These are phyloP conservation scores for Coemansia sp. DNA, from an alignment of 192 early-diverging fungal species.

Conservation along the genomic window DNA sequence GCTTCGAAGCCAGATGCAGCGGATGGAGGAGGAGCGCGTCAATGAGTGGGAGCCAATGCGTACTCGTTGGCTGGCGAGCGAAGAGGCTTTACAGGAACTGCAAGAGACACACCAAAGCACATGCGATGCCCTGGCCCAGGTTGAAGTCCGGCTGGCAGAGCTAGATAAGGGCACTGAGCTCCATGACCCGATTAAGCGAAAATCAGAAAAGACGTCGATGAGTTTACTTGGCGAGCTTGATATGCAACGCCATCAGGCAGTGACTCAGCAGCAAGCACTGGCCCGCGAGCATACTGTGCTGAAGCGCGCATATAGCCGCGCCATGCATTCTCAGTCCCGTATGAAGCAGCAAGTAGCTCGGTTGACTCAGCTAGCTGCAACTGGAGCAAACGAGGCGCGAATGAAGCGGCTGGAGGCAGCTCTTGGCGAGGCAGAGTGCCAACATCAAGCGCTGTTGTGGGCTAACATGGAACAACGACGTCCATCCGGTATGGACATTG, in stretches of 20 bases:
- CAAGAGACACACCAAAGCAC: slow-evolving; percentile 44
- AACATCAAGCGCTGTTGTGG: slow-evolving; percentile 44
- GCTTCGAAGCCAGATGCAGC: slow-evolving; percentile 19
- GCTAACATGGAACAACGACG: slow-evolving; percentile 43
- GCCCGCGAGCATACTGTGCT: slow-evolving; percentile 33
- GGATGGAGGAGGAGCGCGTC: slow-evolving; percentile 24
- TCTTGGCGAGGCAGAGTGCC: slow-evolving; percentile 48
- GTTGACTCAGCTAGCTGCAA: slow-evolving; percentile 46
- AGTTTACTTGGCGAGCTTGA: slow-evolving; percentile 53
- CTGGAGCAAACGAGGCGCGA: slow-evolving; percentile 35
- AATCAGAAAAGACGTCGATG: slow-evolving; percentile 31
- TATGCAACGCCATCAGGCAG: slow-evolving; percentile 29
- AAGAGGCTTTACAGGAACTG: slow-evolving; percentile 42
- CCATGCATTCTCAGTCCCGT: slow-evolving; percentile 30
- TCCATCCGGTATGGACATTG: background rate
- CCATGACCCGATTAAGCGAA: slow-evolving; percentile 11
- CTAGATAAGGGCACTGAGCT: slow-evolving; percentile 20
- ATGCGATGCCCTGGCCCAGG: slow-evolving; percentile 39
- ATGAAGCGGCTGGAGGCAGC: slow-evolving; percentile 49
- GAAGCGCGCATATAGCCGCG: slow-evolving; percentile 36
- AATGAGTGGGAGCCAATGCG: slow-evolving; percentile 49
- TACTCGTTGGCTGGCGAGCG: slow-evolving; percentile 35
- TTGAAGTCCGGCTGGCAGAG: slow-evolving; percentile 36
- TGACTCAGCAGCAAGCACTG: slow-evolving; percentile 31
- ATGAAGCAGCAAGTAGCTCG: slow-evolving; percentile 53